Evolutionary conservation across 306 rosid species (phyloP), one percentile per base, ranked within the genome.

Genomic region (Trifolium dubium): DNA sequence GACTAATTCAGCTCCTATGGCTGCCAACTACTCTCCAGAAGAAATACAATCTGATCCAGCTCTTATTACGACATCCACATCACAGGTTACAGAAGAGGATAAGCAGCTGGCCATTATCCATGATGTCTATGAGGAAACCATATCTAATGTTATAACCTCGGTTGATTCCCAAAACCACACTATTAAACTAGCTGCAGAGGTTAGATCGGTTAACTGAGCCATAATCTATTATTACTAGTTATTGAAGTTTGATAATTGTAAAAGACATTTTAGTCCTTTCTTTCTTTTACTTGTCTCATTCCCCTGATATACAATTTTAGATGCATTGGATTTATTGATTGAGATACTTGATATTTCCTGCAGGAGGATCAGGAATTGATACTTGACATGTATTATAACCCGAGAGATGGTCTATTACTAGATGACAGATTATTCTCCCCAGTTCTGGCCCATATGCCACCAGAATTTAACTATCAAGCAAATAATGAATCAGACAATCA

Each of bases 351-450:
- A 44, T 73, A 67, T 32, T 66, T 79, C 58, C 53, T 77, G 17
- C 82, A 79, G 88, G 70, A 58, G 51, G 77, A 69, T 72, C 81
- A 43, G 39, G 76, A 28, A 18, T 31, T 70, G 50, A 49, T 72
- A 65, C 56, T 72, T 59, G 90, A 43, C 35, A 72, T 74, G 8
- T 67, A 37, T 49, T 64, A 12, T 77, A 89, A 80, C 54, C 81
- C 78, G 11, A 82, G 18, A 39, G 63, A 44, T 1, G 79, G 75
- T 80, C 66, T 80, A 37, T 46, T 80, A 28, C 44, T 75, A 30
- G 88, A 87, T 65, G 81, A 78, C 79, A 86, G 66, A 35, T 28
- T 86, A 12, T 86, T 86, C 80, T 83, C 96, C 60, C 97, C 98
- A 5, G 39, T 44, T 66, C 86, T 79, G 80, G 17, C 55, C 6